Evolutionary conservation across 176 grass and related monocot genomes (phyloP).

Genomic region (Aegilops speltoides): DNA sequence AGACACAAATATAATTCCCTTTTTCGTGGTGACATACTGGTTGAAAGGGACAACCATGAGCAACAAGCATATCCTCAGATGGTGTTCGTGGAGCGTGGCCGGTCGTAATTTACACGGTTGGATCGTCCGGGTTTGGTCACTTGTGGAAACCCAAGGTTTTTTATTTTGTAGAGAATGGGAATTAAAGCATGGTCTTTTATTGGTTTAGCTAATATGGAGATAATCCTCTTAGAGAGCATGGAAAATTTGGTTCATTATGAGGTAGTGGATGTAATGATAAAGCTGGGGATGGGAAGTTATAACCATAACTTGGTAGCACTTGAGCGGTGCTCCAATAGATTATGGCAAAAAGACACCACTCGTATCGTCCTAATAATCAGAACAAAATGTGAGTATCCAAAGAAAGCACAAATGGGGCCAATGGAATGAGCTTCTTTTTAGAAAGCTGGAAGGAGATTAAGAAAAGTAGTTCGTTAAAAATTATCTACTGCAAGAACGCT

Average conservation of each 20-base stretch:
- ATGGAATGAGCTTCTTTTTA: too few relatives aligned
- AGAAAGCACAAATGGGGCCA: too few relatives aligned
- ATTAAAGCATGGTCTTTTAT: background rate
- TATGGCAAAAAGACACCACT: background rate
- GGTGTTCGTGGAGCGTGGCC: background rate
- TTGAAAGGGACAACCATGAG: slow-evolving; percentile 31
- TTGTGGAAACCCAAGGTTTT: background rate
- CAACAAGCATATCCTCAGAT: slow-evolving; percentile 25
- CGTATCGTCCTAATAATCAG: background rate
- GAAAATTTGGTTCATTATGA: background rate
- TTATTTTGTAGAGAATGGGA: background rate
- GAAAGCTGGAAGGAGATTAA: too few relatives aligned
- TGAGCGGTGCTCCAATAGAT: background rate
- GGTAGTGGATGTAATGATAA: background rate
- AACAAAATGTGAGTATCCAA: too few relatives aligned
- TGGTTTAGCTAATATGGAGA: background rate
- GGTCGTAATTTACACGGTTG: slow-evolving; percentile 10
- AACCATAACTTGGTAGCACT: background rate
- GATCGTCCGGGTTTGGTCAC: background rate
- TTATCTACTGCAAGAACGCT: too few relatives aligned
- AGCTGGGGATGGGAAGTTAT: background rate
- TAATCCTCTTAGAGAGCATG: background rate
- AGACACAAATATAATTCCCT: slow-evolving; percentile 24
- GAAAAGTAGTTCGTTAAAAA: too few relatives aligned
- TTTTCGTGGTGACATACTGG: background rate